phyloP scores from a whole-genome alignment of 1,284 basidiomycete species.

The Lignosus rhinocerotis region DNA sequence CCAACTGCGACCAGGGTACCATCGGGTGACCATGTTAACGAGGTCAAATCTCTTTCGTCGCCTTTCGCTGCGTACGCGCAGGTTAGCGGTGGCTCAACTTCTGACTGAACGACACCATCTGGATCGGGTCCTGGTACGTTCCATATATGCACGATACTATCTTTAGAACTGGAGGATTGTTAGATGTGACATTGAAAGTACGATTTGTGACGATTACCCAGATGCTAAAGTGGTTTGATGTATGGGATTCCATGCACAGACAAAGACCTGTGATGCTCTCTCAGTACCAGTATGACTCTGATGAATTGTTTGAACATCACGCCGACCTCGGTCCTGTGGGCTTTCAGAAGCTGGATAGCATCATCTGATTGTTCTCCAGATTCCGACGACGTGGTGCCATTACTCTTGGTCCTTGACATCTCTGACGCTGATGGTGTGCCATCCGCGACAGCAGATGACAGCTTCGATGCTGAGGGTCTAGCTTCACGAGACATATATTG shows the following conservation, averaged over 20 bases:
- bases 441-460: slow-evolving; percentile 3
- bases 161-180: slow-evolving; percentile 59
- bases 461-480: slow-evolving; percentile 2
- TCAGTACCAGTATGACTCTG: neutral
- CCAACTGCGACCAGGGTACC: slow-evolving; percentile 75
- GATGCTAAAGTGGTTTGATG: slow-evolving; percentile 66
- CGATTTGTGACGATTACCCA: slow-evolving; percentile 49
- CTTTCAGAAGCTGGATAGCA: slow-evolving; percentile 52
- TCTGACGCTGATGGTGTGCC: neutral
- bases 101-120: slow-evolving; percentile 11
- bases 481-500: slow-evolving; percentile 13
- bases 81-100: slow-evolving; percentile 42
- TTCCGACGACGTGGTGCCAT: neutral
- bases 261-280: slow-evolving; percentile 61
- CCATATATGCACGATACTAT: slow-evolving; percentile 78
- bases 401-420: neutral
- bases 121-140: slow-evolving; percentile 49
- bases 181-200: neutral
- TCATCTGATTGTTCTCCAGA: slow-evolving; percentile 16
- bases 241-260: slow-evolving; percentile 77
- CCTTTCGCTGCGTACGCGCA: slow-evolving; percentile 50
- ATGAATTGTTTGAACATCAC: neutral
- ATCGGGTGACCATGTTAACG: slow-evolving; percentile 71
- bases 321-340: slow-evolving; percentile 64
- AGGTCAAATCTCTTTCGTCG: slow-evolving; percentile 63